These are phyloP conservation scores for Aspergillus leporis DNA, from an alignment of 495 filamentous ascomycete species.

Conservation along the genomic window DNA sequence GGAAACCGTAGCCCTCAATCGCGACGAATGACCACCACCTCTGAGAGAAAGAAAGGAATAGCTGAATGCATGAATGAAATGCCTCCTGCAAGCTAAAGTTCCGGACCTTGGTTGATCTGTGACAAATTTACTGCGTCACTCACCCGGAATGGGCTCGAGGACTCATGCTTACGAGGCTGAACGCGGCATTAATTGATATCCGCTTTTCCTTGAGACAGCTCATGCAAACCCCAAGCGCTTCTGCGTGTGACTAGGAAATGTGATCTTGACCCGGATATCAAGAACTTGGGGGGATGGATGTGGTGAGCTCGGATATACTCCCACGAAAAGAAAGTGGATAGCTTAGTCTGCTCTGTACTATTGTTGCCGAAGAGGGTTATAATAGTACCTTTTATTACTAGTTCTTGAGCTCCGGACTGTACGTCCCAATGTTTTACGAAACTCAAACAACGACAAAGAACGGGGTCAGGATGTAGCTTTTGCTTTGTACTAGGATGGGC, in stretches of 20 bases:
- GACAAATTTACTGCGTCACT: neutral
- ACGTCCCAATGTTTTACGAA: neutral
- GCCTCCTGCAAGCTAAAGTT: constrained; percentile 8
- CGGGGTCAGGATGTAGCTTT: neutral
- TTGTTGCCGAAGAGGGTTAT: neutral
- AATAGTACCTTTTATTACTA: neutral
- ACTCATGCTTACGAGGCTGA: neutral
- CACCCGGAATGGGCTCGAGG: constrained; percentile 1
- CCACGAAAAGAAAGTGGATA: neutral
- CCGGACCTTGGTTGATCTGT: constrained; percentile 2
- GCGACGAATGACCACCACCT: neutral
- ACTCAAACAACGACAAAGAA: neutral
- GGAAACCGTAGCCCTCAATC: neutral
- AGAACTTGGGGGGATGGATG: neutral
- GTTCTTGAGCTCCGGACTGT: neutral
- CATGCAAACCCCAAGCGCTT: constrained; percentile 3
- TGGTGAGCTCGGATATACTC: constrained; percentile 4
- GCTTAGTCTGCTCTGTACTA: neutral
- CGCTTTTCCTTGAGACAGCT: neutral
- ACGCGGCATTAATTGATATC: constrained; percentile 3
- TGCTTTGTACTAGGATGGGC: neutral
- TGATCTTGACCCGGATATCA: constrained; percentile 2
- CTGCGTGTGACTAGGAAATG: constrained; percentile 16
- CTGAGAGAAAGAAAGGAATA: neutral
- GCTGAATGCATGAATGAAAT: neutral